Conservation (phyloP, 805 yeast species). For the Suhomyces tanzawaensis region DNA sequence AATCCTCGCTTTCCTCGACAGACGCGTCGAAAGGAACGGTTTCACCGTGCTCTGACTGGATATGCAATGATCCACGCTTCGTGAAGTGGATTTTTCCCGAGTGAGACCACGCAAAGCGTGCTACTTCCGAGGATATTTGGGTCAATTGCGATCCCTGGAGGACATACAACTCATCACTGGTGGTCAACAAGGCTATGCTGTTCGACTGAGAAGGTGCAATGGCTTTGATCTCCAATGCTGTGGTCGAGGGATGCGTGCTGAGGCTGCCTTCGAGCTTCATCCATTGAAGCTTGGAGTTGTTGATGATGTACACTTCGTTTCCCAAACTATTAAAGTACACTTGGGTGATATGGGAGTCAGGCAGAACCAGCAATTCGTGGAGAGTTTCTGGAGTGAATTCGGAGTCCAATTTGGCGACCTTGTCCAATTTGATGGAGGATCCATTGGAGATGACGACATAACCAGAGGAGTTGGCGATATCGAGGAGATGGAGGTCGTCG, state of each 20-base stretch:
- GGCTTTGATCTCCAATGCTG: background rate
- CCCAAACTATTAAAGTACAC: conserved; percentile 31
- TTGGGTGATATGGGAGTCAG: conserved; percentile 20
- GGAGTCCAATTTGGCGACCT: conserved; percentile 29
- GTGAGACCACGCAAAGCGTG: background rate
- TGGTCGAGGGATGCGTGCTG: background rate
- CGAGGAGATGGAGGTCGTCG: conserved; percentile 29
- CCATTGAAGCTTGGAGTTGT: conserved; percentile 17
- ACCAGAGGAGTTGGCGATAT: conserved; percentile 29
- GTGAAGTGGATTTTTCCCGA: background rate
- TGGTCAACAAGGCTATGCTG: background rate
- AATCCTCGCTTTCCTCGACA: background rate
- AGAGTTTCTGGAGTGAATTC: conserved; percentile 17
- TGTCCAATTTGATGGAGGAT: conserved; percentile 32
- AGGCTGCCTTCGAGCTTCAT: conserved; percentile 1
- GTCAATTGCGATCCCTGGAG: background rate
- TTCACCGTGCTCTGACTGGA: background rate
- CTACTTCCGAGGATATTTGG: background rate
- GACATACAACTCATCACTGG: background rate
- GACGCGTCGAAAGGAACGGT: background rate
- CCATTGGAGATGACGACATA: conserved; percentile 41
- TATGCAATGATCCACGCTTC: background rate
- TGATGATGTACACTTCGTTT: conserved; percentile 25
- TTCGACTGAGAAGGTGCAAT: background rate
- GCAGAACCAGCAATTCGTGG: conserved; percentile 15